Conservation (phyloP, 2,329 filamentous ascomycete genomes). For the Hansfordia pulvinata region DNA sequence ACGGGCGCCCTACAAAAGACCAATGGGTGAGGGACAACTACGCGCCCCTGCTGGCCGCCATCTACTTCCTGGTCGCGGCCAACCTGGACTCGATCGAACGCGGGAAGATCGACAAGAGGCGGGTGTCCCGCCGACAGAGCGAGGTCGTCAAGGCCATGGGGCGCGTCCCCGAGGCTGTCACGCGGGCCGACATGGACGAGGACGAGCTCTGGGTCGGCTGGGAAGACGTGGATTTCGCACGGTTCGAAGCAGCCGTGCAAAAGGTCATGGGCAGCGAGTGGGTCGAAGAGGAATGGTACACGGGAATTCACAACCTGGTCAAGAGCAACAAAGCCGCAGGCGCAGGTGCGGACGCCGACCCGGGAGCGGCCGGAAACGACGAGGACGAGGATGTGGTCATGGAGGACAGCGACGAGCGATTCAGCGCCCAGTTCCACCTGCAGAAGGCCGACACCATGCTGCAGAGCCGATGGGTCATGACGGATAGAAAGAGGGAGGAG, state of each 20-base stretch:
- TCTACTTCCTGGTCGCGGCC: conserved; percentile 46
- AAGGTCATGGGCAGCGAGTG: conserved; percentile 41
- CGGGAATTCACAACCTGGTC: conserved; percentile 41
- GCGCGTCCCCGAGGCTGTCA: conserved; percentile 24
- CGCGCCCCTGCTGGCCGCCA: conserved; percentile 41
- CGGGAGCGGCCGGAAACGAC: conserved; percentile 19
- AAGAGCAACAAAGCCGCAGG: conserved; percentile 11
- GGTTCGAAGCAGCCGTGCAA: conserved; percentile 49
- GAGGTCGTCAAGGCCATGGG: conserved; percentile 30
- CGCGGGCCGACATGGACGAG: conserved; percentile 23
- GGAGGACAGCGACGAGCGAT: not conserved
- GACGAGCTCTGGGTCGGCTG: conserved; percentile 40
- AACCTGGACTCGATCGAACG: conserved; percentile 28
- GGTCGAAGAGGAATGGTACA: conserved; percentile 52
- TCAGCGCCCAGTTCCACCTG: conserved; percentile 18
- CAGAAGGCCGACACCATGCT: conserved; percentile 56
- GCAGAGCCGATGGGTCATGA: conserved; percentile 57
- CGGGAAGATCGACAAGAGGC: conserved; percentile 22
- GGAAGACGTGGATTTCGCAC: conserved; percentile 30
- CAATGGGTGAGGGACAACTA: conserved; percentile 33
- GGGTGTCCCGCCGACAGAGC: conserved; percentile 30
- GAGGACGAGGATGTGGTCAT: conserved; percentile 18
- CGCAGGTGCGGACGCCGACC: conserved; percentile 14
- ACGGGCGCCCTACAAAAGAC: conserved; percentile 29
- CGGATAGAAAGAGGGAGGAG: conserved; percentile 44